Percentiles rank a stretch among this genome's conserved stretches.
These are phyloP conservation scores for Fusarium cicatricum DNA, from an alignment of 2,329 filamentous ascomycete species.

Conservation along the genomic window DNA sequence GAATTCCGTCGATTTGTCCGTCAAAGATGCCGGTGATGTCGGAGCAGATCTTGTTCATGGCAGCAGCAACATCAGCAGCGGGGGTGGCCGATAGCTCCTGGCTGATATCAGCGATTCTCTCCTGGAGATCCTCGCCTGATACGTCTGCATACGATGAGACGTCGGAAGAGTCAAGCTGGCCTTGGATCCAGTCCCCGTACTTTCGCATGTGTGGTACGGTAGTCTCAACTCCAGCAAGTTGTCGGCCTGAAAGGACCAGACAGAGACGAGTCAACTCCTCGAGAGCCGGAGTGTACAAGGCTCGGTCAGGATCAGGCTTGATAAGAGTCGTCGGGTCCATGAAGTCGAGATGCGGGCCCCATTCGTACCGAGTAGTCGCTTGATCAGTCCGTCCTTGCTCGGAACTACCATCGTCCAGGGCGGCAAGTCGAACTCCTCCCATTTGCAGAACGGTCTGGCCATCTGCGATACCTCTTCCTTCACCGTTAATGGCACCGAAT, in stretches of 20 bases:
- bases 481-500: background rate
- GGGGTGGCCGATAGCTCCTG: constrained; percentile 6
- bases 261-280: constrained; percentile 45
- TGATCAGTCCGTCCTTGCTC: constrained; percentile 31
- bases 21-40: constrained; percentile 33
- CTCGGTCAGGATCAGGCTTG: constrained; percentile 18
- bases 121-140: background rate
- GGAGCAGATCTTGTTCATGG: constrained; percentile 16
- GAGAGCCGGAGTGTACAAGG: constrained; percentile 27
- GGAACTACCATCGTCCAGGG: constrained; percentile 35
- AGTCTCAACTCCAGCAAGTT: constrained; percentile 2
- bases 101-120: constrained; percentile 2
- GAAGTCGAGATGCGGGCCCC: constrained; percentile 46
- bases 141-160: constrained; percentile 14
- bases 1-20: constrained; percentile 40
- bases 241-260: constrained; percentile 31
- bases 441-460: background rate
- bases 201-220: constrained; percentile 41
- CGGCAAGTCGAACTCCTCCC: constrained; percentile 32
- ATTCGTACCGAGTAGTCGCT: constrained; percentile 42
- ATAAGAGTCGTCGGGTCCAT: constrained; percentile 36
- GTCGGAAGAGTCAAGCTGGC: constrained; percentile 22
- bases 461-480: constrained; percentile 1
- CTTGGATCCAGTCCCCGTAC: constrained; percentile 42
- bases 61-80: constrained; percentile 9